Conservation (phyloP, 495 filamentous ascomycete species). For the Neurospora sp. region DNA sequence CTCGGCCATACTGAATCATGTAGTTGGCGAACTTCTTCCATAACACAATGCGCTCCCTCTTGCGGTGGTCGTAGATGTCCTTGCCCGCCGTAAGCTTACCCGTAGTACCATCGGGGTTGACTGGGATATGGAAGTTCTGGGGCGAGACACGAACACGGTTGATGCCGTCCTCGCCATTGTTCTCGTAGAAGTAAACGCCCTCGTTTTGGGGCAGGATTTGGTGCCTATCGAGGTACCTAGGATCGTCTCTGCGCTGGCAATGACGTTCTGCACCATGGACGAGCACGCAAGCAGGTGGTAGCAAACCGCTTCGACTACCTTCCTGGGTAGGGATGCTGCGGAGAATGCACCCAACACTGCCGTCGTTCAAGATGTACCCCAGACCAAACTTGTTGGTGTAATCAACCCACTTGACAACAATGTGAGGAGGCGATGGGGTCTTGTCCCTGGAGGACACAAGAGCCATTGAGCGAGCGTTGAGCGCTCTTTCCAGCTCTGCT, state of each 20-base stretch:
- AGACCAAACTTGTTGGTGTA: conserved; percentile 86
- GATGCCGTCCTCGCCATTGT: conserved; percentile 56
- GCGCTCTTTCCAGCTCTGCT: conserved; percentile 44
- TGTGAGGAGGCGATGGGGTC: conserved; percentile 33
- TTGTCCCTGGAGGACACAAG: conserved; percentile 31
- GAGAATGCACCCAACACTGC: conserved; percentile 73
- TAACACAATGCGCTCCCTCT: conserved; percentile 62
- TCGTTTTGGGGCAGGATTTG: conserved; percentile 57
- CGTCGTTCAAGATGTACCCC: conserved; percentile 77
- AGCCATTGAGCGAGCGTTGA: conserved; percentile 44
- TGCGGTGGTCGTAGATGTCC: conserved; percentile 55
- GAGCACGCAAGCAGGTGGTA: conserved; percentile 56
- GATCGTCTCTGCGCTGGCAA: conserved; percentile 44
- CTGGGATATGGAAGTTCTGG: conserved; percentile 45
- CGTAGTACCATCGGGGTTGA: conserved; percentile 40
- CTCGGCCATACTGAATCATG: conserved; percentile 60
- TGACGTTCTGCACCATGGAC: conserved; percentile 56
- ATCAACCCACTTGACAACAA: conserved; percentile 89
- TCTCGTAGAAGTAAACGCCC: conserved; percentile 70
- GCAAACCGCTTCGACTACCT: conserved; percentile 34
- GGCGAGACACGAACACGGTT: conserved; percentile 51
- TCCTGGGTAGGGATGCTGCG: conserved; percentile 43
- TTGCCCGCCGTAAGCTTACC: conserved; percentile 42
- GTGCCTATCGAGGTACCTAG: conserved; percentile 47
- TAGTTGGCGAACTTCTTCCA: conserved; percentile 94